A percentile compares a stretch with the other conserved stretches of the same genome.
Conservation (phyloP, 2,329 filamentous ascomycete genomes). For the Calonectria hawksworthii region DNA sequence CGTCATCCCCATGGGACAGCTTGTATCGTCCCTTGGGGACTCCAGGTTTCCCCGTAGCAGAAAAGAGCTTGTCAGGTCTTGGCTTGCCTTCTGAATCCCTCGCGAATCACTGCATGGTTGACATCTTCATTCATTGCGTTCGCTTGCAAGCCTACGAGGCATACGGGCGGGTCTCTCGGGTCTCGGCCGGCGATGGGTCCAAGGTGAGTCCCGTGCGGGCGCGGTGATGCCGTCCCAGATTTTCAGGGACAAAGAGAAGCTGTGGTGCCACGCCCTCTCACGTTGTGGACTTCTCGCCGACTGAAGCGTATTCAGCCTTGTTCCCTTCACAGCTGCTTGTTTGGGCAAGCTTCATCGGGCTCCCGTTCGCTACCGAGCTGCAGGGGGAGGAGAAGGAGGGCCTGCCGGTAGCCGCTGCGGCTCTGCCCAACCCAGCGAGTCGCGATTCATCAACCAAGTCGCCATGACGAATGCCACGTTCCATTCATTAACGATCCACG, state of each 20-base stretch:
- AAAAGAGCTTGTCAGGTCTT: slow-evolving; percentile 24
- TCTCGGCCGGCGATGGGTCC: slow-evolving; percentile 26
- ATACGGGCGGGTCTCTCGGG: slow-evolving; percentile 21
- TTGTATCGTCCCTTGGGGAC: slow-evolving; percentile 31
- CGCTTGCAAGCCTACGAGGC: neutral
- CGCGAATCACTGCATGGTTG: neutral
- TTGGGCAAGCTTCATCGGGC: slow-evolving; percentile 37
- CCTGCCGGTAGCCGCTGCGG: slow-evolving; percentile 23
- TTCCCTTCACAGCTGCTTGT: slow-evolving; percentile 27
- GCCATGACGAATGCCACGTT: neutral
- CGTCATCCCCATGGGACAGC: slow-evolving; percentile 41
- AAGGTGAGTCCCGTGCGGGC: slow-evolving; percentile 24
- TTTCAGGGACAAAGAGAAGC: slow-evolving; percentile 8
- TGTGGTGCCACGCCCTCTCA: slow-evolving; percentile 21
- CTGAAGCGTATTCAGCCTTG: slow-evolving; percentile 19
- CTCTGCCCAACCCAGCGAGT: neutral
- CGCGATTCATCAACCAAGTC: neutral
- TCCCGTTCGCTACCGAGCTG: slow-evolving; percentile 12
- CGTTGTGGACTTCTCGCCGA: slow-evolving; percentile 13
- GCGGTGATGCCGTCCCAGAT: slow-evolving; percentile 28
- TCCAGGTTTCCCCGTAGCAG: slow-evolving; percentile 37
- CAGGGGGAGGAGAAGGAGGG: neutral
- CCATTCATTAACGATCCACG: neutral
- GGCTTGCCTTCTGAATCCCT: neutral
- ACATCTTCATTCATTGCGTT: neutral